These are phyloP conservation scores for Verticillium nonalfalfae DNA, from an alignment of 2,329 filamentous ascomycete species.

Conservation along the genomic window DNA sequence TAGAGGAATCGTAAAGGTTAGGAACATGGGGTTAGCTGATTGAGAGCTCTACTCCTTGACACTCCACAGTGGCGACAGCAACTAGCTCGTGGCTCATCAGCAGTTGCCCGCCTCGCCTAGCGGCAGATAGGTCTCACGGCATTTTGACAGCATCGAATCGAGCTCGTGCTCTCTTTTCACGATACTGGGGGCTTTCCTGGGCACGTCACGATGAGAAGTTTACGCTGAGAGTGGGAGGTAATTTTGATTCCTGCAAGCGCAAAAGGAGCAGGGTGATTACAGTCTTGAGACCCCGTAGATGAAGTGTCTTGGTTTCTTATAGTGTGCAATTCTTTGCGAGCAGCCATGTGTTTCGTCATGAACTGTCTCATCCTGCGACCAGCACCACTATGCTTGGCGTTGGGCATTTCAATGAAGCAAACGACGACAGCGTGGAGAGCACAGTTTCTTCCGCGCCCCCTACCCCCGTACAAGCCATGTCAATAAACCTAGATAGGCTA, in stretches of 20 bases:
- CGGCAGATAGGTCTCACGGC: constrained; percentile 4
- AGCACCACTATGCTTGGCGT: neutral
- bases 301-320: neutral
- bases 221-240: neutral
- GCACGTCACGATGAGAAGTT: neutral
- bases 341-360: neutral
- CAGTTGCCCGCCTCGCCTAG: neutral
- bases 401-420: too few species aligned
- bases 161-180: neutral
- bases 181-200: neutral
- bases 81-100: neutral
- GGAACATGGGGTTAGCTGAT: neutral
- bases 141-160: constrained; percentile 5
- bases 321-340: neutral
- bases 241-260: neutral
- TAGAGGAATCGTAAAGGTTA: constrained; percentile 14
- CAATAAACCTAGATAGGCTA: too few species aligned
- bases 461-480: too few species aligned
- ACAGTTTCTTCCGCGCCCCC: too few species aligned
- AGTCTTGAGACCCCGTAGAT: neutral
- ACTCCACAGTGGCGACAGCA: neutral
- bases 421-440: too few species aligned
- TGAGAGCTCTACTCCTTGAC: neutral
- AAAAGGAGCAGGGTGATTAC: neutral
- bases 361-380: neutral